Evolutionary conservation across 768 basidiomycete species (phyloP), one percentile per base, ranked within the genome.

Genomic region (Mycena latifolia): DNA sequence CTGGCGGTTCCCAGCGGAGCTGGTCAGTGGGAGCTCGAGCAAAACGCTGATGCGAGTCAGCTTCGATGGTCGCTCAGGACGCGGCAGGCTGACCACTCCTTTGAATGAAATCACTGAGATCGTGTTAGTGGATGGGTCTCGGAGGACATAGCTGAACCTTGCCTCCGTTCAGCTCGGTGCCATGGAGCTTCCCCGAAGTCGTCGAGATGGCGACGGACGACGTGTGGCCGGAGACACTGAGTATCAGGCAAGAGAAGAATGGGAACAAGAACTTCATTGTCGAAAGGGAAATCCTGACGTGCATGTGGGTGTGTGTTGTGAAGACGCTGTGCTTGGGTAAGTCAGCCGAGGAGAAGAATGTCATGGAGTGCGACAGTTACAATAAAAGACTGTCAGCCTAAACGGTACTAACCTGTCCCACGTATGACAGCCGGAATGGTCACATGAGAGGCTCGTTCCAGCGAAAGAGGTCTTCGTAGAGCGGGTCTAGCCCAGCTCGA

Each of bases 1-100:
- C 47, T 15, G 66, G 66, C 4, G 66, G 62, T 17, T 50, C 27
- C 66, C 66, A 68, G 15, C 66, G 66, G 7, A 62, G 51, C 29
- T 46, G 41, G 6, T 29, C 66, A 6, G 25, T 51, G 17, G 66
- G 66, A 22, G 66, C 55, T 58, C 27, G 66, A 31, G 48, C 63
- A 29, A 65, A 65, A 24, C 63, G 63, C 63, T 65, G 20, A 25
- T 10, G 9, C 0, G 8, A 31, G 24, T 59, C 28, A 20, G 15
- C 3, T 3, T 66, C 33, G 24, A 55, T 3, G 11, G 8, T 1
- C 5, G 33, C 18, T 20, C 20, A 27, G 17, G 3, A 52, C 11
- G 24, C 14, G 5, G 51, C 8, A 25, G 25, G 27, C 17, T 39
- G 20, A 68, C 66, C 27, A 68, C 55, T 45, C 66, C 66, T 60